Conservation (phyloP, 2,329 filamentous ascomycete species). For the Helminthosporium solani region DNA sequence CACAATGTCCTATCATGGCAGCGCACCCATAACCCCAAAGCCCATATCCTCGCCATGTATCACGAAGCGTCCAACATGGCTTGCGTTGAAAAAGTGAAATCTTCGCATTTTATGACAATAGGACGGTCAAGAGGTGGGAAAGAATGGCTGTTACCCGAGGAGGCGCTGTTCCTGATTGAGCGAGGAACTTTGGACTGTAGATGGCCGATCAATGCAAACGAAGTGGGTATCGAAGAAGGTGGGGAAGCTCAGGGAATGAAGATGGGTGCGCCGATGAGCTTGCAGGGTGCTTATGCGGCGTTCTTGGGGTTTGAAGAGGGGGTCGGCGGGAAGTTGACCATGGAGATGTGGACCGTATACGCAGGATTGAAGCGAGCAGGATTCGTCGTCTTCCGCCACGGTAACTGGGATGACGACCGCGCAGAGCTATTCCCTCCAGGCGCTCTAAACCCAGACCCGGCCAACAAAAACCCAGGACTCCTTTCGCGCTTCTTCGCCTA, state of each 20-base stretch:
- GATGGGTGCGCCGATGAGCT: conserved; percentile 74
- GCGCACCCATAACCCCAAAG: conserved; percentile 68
- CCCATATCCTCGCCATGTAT: conserved; percentile 70
- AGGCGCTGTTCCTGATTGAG: conserved; percentile 86
- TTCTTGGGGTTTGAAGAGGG: conserved; percentile 70
- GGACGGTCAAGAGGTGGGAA: conserved; percentile 58
- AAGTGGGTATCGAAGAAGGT: conserved; percentile 24
- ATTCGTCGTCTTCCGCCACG: conserved; percentile 76
- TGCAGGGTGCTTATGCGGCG: conserved; percentile 86
- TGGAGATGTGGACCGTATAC: conserved; percentile 88
- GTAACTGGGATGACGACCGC: conserved; percentile 45
- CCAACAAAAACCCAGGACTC: conserved; percentile 13
- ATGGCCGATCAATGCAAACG: conserved; percentile 61
- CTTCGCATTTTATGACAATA: conserved; percentile 72
- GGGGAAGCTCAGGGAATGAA: conserved; percentile 37
- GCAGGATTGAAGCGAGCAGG: conserved; percentile 78
- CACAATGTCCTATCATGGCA: conserved; percentile 80
- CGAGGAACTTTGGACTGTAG: conserved; percentile 82
- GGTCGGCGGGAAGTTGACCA: conserved; percentile 52
- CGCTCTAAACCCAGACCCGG: conserved; percentile 7
- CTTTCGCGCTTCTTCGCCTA: conserved; percentile 41
- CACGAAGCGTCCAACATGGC: conserved; percentile 62
- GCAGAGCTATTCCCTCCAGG: conserved; percentile 15
- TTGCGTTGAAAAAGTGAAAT: conserved; percentile 70
- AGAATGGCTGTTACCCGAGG: conserved; percentile 86